Base-by-base conservation (phyloP, 1,139 yeast genomes). In the Geotrichum europaeum region DNA sequence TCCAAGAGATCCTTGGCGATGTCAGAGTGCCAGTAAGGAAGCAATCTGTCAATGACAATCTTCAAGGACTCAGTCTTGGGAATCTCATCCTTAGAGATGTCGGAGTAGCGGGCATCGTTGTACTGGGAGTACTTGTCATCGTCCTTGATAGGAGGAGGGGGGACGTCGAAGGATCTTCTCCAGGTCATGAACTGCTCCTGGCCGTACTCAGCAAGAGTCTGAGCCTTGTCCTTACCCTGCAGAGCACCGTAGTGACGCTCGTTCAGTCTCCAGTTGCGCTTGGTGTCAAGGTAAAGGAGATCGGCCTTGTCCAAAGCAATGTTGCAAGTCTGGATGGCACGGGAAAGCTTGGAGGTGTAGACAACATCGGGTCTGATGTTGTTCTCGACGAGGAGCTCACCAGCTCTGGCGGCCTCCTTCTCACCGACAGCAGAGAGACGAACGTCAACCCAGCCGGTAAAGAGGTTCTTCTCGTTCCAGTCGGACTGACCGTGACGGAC, bases 381-480 rank as follows among this genome's bases (percentile, higher is more conserved):
- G 67, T 94, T 87, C 78, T 90, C 96, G 78, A 86, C 87, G 76
- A 94, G 81, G 75, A 94, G 83, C 76, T 85, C 92, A 78, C 98
- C 99, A 69, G 97, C 99, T 77, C 89, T 86, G 70, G 81, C 81
- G 70, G 98, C 98, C 81, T 94, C 98, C 76, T 86, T 82, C 76
- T 82, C 84, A 78, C 98, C 98, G 70, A 82, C 78, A 65, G 83
- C 92, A 62, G 95, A 85, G 76, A 94, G 85, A 75, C 84, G 83
- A 69, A 90, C 96, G 77, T 92, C 98, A 67, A 92, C 97, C 99
- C 99, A 94, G 74, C 99, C 99, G 77, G 98, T 92, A 86, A 94
- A 94, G 72, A 92, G 84, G 84, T 94, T 92, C 84, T 89, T 89
- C 79, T 90, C 96, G 79, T 92, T 92, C 97, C 97, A 92, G 78